These are phyloP conservation scores for Aspergillus cavernicola DNA, from an alignment of 495 filamentous ascomycete genomes.

Conservation along the genomic window DNA sequence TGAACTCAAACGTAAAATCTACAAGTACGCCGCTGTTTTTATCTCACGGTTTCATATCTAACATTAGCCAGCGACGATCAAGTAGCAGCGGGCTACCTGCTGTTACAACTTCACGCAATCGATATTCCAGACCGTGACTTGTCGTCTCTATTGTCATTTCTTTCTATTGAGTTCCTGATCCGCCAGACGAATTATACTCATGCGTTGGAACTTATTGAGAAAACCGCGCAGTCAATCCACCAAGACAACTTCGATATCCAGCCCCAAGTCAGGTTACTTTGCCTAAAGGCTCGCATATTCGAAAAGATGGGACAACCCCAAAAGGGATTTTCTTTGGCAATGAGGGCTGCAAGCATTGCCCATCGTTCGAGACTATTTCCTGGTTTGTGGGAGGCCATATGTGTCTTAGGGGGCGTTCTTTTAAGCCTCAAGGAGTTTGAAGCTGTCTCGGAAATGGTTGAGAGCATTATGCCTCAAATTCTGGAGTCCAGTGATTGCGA, in stretches of 20 bases:
- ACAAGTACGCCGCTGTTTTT: conserved; percentile 41
- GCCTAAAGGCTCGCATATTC: conserved; percentile 71
- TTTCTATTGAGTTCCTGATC: conserved; percentile 68
- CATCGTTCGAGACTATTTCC: conserved; percentile 68
- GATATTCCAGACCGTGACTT: conserved; percentile 63
- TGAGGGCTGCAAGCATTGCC: conserved; percentile 75
- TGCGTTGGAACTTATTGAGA: conserved; percentile 67
- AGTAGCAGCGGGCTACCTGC: conserved; percentile 61
- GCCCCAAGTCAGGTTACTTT: conserved; percentile 69
- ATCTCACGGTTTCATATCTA: conserved; percentile 11
- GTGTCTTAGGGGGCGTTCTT: conserved; percentile 64
- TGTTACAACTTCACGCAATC: conserved; percentile 57
- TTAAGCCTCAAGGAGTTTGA: conserved; percentile 71
- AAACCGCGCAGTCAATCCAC: conserved; percentile 59
- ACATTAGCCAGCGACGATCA: conserved; percentile 54
- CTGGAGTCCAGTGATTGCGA: conserved; percentile 68
- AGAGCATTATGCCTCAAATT: conserved; percentile 75
- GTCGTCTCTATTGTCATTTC: conserved; percentile 61
- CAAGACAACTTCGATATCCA: conserved; percentile 71
- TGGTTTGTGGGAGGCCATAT: conserved; percentile 73
- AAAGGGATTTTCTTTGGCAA: conserved; percentile 76
- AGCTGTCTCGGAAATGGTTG: conserved; percentile 61
- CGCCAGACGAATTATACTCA: conserved; percentile 57
- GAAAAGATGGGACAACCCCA: conserved; percentile 67
- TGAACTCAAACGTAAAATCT: conserved; percentile 65